phyloP scores from a whole-genome alignment of 2,329 filamentous ascomycete species.

The Pseudopithomyces maydicus region DNA sequence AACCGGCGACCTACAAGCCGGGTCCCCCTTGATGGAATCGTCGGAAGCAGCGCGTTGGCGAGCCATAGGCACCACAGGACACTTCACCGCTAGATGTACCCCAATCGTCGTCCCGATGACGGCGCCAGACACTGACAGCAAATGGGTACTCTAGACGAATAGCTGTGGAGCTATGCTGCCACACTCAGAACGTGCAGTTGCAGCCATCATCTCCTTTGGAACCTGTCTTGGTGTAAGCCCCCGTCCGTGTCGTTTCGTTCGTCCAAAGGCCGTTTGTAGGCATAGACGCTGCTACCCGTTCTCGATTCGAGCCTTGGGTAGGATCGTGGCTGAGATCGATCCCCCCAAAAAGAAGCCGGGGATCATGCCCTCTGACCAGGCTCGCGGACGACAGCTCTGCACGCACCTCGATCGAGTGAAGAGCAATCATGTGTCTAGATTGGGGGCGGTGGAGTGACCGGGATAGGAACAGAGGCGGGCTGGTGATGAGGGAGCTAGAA shows the following conservation, averaged over 20 bases:
- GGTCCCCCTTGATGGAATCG: slow-evolving; percentile 2
- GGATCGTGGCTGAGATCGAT: slow-evolving; percentile 28
- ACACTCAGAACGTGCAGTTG: slow-evolving; percentile 32
- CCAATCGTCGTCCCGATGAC: slow-evolving; percentile 15
- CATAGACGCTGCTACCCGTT: slow-evolving; percentile 16
- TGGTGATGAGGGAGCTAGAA: neutral
- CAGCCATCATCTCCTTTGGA: slow-evolving; percentile 6
- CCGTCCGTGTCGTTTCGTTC: neutral
- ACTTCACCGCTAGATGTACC: slow-evolving; percentile 22
- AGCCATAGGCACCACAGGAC: slow-evolving; percentile 8
- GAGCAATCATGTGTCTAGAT: slow-evolving; percentile 21
- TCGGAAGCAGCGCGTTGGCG: neutral
- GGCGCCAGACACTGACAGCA: slow-evolving; percentile 21
- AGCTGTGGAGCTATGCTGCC: slow-evolving; percentile 29
- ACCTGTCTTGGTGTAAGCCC: slow-evolving; percentile 15
- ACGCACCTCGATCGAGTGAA: slow-evolving; percentile 17
- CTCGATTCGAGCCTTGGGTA: slow-evolving; percentile 28
- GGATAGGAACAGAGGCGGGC: slow-evolving; percentile 3
- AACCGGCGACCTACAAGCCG: neutral
- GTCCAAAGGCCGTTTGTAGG: slow-evolving; percentile 12
- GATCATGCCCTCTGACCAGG: slow-evolving; percentile 26
- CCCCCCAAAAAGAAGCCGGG: slow-evolving; percentile 21
- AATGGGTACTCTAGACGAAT: slow-evolving; percentile 18
- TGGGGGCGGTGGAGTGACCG: slow-evolving; percentile 8
- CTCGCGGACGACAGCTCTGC: slow-evolving; percentile 25